A percentile compares a stretch with the other conserved stretches of the same genome.
phyloP scores from a whole-genome alignment of 768 basidiomycete genomes.

The Rhodotorula paludigena region DNA sequence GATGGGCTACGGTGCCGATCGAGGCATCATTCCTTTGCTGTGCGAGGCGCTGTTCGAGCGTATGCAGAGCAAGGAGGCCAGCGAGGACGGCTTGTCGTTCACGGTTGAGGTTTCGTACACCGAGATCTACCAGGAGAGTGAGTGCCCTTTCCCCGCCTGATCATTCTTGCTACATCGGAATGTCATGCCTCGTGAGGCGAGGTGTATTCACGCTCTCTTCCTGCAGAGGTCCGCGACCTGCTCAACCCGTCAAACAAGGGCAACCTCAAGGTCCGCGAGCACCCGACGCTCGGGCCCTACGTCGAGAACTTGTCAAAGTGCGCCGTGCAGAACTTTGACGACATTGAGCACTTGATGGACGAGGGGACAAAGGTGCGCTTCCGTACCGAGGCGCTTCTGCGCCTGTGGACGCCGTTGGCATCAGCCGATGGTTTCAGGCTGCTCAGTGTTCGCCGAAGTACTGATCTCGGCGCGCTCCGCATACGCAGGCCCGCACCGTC shows the following conservation, averaged over 20 bases:
- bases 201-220: not conserved
- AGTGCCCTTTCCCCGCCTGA: not conserved
- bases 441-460: too few relatives aligned
- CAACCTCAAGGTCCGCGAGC: slow-evolving; percentile 93
- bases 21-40: slow-evolving; percentile 94
- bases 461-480: too few relatives aligned
- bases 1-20: slow-evolving; percentile 60
- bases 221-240: slow-evolving; percentile 75
- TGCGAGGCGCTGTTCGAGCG: slow-evolving; percentile 87
- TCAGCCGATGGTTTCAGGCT: too few relatives aligned
- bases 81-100: slow-evolving; percentile 65
- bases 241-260: slow-evolving; percentile 96
- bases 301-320: slow-evolving; percentile 95
- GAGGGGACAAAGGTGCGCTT: slow-evolving; percentile 77
- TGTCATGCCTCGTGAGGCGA: not conserved
- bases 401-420: too few relatives aligned
- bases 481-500: slow-evolving; percentile 74
- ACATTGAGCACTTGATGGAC: slow-evolving; percentile 99
- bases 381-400: too few relatives aligned
- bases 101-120: slow-evolving; percentile 55
- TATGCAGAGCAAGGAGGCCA: slow-evolving; percentile 61
- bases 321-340: slow-evolving; percentile 80
- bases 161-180: not conserved
- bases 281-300: slow-evolving; percentile 82
- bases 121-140: slow-evolving; percentile 79